These are phyloP conservation scores for Nigrospora sphaerica DNA, from an alignment of 2,329 filamentous ascomycete genomes.

Conservation along the genomic window DNA sequence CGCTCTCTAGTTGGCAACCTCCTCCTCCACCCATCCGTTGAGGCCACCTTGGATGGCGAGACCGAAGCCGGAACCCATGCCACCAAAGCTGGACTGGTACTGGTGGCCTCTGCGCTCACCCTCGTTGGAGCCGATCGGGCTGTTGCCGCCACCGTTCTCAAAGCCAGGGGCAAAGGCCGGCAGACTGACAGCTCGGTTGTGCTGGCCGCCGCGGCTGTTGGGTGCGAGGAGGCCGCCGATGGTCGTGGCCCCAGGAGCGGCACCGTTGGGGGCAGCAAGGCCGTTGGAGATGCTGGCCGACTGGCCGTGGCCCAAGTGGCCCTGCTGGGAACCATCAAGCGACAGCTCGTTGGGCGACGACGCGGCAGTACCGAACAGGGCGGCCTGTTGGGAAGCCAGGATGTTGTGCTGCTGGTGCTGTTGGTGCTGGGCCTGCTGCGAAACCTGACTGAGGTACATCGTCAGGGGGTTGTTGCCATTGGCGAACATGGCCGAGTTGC, in stretches of 20 bases:
- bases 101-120: constrained; percentile 57
- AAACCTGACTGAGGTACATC: constrained; percentile 83
- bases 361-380: constrained; percentile 69
- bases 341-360: constrained; percentile 50
- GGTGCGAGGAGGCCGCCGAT: constrained; percentile 74
- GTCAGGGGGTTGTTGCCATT: constrained; percentile 82
- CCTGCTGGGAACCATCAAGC: constrained; percentile 54
- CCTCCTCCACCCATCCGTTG: constrained; percentile 63
- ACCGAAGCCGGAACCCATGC: constrained; percentile 52
- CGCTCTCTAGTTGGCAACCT: constrained; percentile 48
- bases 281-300: constrained; percentile 62
- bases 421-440: constrained; percentile 64
- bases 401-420: constrained; percentile 69
- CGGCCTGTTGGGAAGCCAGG: constrained; percentile 68
- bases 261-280: constrained; percentile 41
- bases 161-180: constrained; percentile 62
- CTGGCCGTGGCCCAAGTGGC: constrained; percentile 55
- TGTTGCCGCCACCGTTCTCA: constrained; percentile 51
- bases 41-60: constrained; percentile 57
- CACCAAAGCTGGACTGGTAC: constrained; percentile 57
- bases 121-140: constrained; percentile 37
- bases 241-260: constrained; percentile 54
- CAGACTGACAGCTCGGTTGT: constrained; percentile 82
- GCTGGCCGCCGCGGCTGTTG: constrained; percentile 49
- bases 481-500: constrained; percentile 68